Evolutionary conservation across 495 filamentous ascomycete genomes (phyloP), one percentile per base, ranked within the genome.

Genomic region (Patellaria atrata): DNA sequence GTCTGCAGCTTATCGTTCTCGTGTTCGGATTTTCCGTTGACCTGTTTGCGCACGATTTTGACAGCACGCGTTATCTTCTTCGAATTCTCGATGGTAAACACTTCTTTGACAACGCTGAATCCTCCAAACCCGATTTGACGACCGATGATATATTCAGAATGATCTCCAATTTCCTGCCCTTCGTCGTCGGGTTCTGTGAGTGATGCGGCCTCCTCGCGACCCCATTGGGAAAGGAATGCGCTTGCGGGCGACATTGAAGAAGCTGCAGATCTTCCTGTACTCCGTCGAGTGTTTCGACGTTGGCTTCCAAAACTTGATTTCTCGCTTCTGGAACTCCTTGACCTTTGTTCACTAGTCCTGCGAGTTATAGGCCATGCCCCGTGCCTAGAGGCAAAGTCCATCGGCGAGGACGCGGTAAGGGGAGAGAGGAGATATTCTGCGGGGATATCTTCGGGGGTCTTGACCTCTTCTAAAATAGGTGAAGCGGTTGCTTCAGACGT

Each of bases 61-160:
- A 82, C 78, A 0, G 78, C 78, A 14, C 63, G 62, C 23, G 57
- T 63, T 2, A 75, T 60, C 33, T 60, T 53, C 24, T 64, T 62
- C 17, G 60, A 55, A 27, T 64, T 58, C 33, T 75, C 71, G 22
- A 79, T 71, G 24, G 76, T 79, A 38, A 63, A 72, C 6, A 77
- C 77, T 46, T 83, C 78, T 47, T 77, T 78, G 11, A 83, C 72
- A 0, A 68, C 61, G 41, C 75, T 79, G 48, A 82, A 82, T 10
- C 78, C 78, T 14, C 78, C 78, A 43, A 59, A 70, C 22, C 75
- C 78, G 26, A 83, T 70, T 31, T 75, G 65, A 39, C 75, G 75
- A 13, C 78, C 78, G 35, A 83, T 67, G 18, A 82, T 74, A 49
- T 83, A 82, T 29, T 75, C 68, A 19, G 63, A 51, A 18, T 53